Evolutionary conservation across 1,284 basidiomycete species (phyloP), one percentile per base, ranked within the genome.

Genomic region (Apiotrichum gamsii): DNA sequence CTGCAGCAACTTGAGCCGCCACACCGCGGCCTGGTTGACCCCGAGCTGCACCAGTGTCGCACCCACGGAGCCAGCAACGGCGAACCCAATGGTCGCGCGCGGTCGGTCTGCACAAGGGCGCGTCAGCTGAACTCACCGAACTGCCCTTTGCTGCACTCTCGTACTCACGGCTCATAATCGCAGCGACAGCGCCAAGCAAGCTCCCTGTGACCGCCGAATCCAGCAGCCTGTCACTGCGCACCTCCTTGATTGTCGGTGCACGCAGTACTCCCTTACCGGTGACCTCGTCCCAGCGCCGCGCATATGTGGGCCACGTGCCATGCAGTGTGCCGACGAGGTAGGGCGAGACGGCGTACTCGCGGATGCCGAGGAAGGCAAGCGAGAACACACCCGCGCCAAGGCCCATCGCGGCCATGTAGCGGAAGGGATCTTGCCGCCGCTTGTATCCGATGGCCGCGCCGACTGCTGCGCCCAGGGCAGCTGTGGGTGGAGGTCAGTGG

Each of bases 261-360:
- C 18, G 8, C 8, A 20, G 16, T 14, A 9, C 19, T 8, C 10
- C 25, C 5, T 4, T 14, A 19, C 33, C 25, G 15, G 23, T 37
- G 16, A 55, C 34, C 16, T 48, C 43, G 16, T 39, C 36, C 6
- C 49, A 28, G 19, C 63, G 56, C 18, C 39, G 45, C 18, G 43
- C 44, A 39, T 69, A 62, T 3, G 46, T 56, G 14, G 51, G 34
- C 10, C 58, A 60, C 5, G 49, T 42, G n/a, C 59, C n/a, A n/a
- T n/a, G n/a, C n/a, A n/a, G 46, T 3, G 52, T 19, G 1, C 55
- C 47, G 8, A 61, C 43, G 15, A 71, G 56, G 3, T 63, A 31
- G 0, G 70, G 71, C 5, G 69, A 66, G 29, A 72, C 56, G 47
- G 69, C 21, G 52, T 72, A 72, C 58, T 72, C 71, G 48, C 71